phyloP scores from a whole-genome alignment of 1,284 basidiomycete genomes.

The Naganishia sp. region DNA sequence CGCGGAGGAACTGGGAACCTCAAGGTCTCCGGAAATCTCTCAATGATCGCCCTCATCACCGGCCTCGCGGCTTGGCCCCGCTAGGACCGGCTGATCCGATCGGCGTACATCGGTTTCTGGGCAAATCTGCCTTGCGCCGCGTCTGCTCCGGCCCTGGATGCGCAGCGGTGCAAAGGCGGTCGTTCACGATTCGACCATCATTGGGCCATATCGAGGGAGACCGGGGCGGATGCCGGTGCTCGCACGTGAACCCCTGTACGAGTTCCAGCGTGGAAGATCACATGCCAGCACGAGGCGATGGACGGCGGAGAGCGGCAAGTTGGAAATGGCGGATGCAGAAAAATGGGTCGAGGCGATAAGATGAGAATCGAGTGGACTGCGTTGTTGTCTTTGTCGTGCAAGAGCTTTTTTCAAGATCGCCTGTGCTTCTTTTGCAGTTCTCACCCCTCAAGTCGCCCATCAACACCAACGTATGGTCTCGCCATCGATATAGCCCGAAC shows the following conservation, averaged over 20 bases:
- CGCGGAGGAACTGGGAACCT: no score
- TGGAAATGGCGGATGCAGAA: constrained; percentile 24
- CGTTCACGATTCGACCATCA: no score
- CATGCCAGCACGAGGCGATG: neutral
- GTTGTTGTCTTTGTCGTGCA: neutral
- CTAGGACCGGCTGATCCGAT: no score
- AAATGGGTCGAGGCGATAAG: constrained; percentile 4
- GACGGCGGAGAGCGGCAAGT: constrained; percentile 1
- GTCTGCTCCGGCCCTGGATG: no score
- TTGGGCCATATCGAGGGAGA: no score
- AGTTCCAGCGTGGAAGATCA: constrained; percentile 9
- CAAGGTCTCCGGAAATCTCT: no score
- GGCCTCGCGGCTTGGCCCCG: no score
- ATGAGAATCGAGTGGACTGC: neutral
- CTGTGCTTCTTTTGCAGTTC: neutral
- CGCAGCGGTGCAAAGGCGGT: no score
- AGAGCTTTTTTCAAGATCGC: neutral
- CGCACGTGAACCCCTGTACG: neutral
- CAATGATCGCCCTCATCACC: no score
- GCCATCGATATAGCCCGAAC: neutral
- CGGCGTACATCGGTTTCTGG: no score
- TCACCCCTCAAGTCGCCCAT: neutral
- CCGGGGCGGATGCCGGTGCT: no score
- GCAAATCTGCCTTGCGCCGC: no score
- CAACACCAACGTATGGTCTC: neutral